These are phyloP conservation scores for Speleostelium caveatum DNA, from an alignment of 78 protist species.

Conservation along the genomic window DNA sequence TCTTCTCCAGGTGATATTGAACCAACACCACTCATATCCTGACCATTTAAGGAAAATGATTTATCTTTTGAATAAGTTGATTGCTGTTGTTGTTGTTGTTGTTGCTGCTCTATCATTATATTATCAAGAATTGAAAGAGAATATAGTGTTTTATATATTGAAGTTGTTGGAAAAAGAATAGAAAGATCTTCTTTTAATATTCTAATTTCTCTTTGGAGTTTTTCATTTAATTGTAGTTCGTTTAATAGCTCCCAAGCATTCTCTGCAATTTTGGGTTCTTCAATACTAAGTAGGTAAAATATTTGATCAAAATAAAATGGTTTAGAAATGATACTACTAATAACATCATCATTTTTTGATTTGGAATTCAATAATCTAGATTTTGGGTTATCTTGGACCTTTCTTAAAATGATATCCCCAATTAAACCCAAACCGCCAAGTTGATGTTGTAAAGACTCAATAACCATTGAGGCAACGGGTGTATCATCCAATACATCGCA, in stretches of 20 bases:
- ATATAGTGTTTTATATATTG: conserved; percentile 53
- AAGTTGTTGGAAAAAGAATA: conserved; percentile 36
- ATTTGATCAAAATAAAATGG: conserved; percentile 52
- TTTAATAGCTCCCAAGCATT: conserved; percentile 44
- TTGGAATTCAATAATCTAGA: background rate
- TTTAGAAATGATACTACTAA: conserved; percentile 25
- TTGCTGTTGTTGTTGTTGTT: background rate
- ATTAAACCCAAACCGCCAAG: conserved; percentile 58
- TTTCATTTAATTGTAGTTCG: conserved; percentile 39
- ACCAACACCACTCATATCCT: background rate
- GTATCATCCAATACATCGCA: conserved; percentile 67
- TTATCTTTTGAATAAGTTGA: background rate
- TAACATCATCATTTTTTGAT: conserved; percentile 28
- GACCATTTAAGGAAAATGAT: background rate
- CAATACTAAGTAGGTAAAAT: conserved; percentile 45
- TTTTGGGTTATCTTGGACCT: conserved; percentile 48
- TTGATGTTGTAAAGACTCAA: conserved; percentile 67
- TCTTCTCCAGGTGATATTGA: conserved; percentile 42
- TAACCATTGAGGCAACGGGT: conserved; percentile 41
- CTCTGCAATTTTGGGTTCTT: conserved; percentile 56
- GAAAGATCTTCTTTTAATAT: background rate
- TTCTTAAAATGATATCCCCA: conserved; percentile 55
- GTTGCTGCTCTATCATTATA: conserved; percentile 1
- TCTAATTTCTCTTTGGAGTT: conserved; percentile 27
- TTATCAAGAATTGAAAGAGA: conserved; percentile 13